phyloP scores from a whole-genome alignment of 139 green algal genomes.

The Closterium sp. region DNA sequence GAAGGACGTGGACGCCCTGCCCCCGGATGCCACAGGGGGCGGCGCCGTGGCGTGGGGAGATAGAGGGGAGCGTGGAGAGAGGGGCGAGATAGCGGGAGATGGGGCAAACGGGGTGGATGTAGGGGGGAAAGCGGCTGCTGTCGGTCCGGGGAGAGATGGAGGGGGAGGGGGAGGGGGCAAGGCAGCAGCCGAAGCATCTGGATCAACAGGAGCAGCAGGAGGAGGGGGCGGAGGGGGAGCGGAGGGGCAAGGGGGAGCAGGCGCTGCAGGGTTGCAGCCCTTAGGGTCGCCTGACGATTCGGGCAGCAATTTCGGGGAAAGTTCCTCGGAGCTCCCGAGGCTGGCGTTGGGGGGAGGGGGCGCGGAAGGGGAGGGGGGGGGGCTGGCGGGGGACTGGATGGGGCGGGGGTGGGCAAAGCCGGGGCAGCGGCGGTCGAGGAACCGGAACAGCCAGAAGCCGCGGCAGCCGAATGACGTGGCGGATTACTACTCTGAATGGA shows the following conservation, averaged over 20 bases:
- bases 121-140: no score
- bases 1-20: neutral
- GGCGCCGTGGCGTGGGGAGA: neutral
- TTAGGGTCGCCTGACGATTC: neutral
- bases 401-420: neutral
- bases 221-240: neutral
- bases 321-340: neutral
- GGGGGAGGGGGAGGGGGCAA: neutral
- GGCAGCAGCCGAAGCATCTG: neutral
- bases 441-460: neutral
- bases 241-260: neutral
- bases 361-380: neutral
- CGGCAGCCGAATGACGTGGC: neutral
- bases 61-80: neutral
- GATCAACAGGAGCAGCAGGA: neutral
- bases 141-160: neutral
- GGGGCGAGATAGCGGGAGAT: neutral
- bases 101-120: neutral
- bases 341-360: neutral
- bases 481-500: conserved; percentile 1
- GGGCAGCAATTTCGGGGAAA: conserved; percentile 1
- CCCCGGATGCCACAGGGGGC: neutral
- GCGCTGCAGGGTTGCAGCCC: neutral
- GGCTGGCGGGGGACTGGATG: neutral
- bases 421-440: neutral